Percentiles rank a stretch among this genome's conserved stretches.
These are phyloP conservation scores for Erodium texanum DNA, from an alignment of 441 rosid species.

Conservation along the genomic window DNA sequence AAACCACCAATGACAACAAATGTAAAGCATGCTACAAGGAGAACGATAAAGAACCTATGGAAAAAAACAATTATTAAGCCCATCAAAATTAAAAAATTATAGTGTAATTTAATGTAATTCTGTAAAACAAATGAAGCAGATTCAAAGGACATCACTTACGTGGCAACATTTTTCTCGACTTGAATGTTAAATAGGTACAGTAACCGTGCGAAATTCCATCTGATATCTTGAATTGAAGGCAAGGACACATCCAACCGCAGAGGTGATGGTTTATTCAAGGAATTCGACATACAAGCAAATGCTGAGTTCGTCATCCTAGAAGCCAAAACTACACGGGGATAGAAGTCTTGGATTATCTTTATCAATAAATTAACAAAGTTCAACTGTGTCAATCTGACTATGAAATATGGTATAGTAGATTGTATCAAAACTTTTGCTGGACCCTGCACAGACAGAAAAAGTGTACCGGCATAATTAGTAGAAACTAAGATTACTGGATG, in stretches of 20 bases:
- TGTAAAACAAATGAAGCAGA: too few relatives aligned
- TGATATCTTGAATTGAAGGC: slow-evolving; percentile 63
- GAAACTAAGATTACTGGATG: background rate
- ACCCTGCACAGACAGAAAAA: slow-evolving; percentile 37
- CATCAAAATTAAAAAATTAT: slow-evolving; percentile 9
- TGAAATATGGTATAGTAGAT: slow-evolving; percentile 35
- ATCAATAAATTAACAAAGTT: slow-evolving; percentile 23
- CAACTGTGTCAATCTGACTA: slow-evolving; percentile 32
- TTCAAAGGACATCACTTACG: slow-evolving; percentile 42
- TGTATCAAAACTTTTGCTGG: slow-evolving; percentile 28
- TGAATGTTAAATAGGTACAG: slow-evolving; percentile 78
- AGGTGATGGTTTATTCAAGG: slow-evolving; percentile 70
- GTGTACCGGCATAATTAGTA: background rate
- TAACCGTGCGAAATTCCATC: slow-evolving; percentile 64
- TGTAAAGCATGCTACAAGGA: slow-evolving; percentile 68
- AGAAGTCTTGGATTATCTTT: slow-evolving; percentile 29
- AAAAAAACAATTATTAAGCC: slow-evolving; percentile 14
- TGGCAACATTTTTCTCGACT: slow-evolving; percentile 82
- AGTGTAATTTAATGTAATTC: too few relatives aligned
- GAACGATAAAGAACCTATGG: slow-evolving; percentile 72
- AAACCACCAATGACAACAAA: slow-evolving; percentile 81
- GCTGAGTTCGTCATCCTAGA: slow-evolving; percentile 31
- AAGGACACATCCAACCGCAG: slow-evolving; percentile 63
- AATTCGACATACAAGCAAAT: slow-evolving; percentile 74
- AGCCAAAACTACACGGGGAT: slow-evolving; percentile 23